These are phyloP conservation scores for Zostera marina DNA, from an alignment of 116 monocot species.

Conservation along the genomic window DNA sequence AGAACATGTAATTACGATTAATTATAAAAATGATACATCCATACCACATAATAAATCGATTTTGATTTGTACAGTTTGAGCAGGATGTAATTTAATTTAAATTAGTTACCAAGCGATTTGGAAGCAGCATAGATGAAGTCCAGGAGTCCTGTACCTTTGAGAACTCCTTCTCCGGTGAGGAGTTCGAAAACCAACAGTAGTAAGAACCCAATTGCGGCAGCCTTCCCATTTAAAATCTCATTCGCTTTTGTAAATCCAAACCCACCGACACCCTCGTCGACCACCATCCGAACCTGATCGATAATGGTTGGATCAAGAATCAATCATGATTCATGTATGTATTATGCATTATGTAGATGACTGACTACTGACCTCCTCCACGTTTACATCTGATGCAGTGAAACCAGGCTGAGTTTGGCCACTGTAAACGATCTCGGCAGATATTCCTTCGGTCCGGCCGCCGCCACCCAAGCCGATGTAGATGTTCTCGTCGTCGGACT, in stretches of 20 bases:
- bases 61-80: neutral
- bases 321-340: neutral
- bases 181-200: slow-evolving; percentile 83
- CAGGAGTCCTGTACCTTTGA: slow-evolving; percentile 94
- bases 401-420: slow-evolving; percentile 74
- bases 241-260: slow-evolving; percentile 77
- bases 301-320: neutral
- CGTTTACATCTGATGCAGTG: slow-evolving; percentile 88
- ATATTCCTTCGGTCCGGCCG: slow-evolving; percentile 19
- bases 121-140: slow-evolving; percentile 85
- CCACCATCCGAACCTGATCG: slow-evolving; percentile 91
- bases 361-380: slow-evolving; percentile 81
- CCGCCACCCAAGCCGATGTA: slow-evolving; percentile 43
- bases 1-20: no score
- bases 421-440: slow-evolving; percentile 94
- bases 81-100: slow-evolving; percentile 2
- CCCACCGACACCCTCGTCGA: slow-evolving; percentile 65
- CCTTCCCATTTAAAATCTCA: slow-evolving; percentile 90
- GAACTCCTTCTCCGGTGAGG: slow-evolving; percentile 90
- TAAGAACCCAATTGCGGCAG: slow-evolving; percentile 89
- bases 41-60: no score
- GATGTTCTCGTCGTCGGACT: slow-evolving; percentile 59
- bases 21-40: no score
- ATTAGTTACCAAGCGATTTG: slow-evolving; percentile 31
- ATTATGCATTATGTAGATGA: neutral